Conservation (phyloP, 2,329 filamentous ascomycete genomes). For the Myotisia sp. region DNA sequence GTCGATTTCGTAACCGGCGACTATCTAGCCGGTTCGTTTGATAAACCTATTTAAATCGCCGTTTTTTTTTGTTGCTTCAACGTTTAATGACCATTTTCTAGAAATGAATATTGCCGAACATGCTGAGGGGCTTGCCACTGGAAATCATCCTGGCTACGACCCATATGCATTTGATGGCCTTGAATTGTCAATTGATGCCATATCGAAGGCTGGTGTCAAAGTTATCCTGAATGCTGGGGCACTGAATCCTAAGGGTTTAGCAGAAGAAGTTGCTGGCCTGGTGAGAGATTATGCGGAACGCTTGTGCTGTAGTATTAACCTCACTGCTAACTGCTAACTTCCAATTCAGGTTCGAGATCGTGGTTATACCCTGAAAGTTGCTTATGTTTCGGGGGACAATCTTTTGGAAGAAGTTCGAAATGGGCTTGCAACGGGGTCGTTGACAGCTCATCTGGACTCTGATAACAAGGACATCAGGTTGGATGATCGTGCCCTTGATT, state of each 20-base stretch:
- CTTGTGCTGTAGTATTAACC: slow-evolving; percentile 30
- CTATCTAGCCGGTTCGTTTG: background rate
- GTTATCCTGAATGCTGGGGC: slow-evolving; percentile 45
- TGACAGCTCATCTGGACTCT: slow-evolving; percentile 30
- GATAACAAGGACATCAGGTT: slow-evolving; percentile 25
- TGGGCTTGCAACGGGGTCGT: slow-evolving; percentile 20
- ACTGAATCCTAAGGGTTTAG: slow-evolving; percentile 40
- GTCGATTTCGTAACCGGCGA: too few species aligned
- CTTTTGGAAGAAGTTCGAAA: slow-evolving; percentile 20
- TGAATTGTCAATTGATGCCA: slow-evolving; percentile 32
- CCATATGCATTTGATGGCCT: slow-evolving; percentile 38
- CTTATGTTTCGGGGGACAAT: too few species aligned
- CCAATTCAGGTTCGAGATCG: too few species aligned
- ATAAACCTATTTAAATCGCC: background rate
- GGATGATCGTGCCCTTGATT: slow-evolving; percentile 25
- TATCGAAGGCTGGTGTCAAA: slow-evolving; percentile 38
- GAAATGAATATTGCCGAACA: slow-evolving; percentile 37
- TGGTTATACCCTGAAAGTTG: too few species aligned
- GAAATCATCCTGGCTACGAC: slow-evolving; percentile 32
- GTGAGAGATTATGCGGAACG: too few species aligned
- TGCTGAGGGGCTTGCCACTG: slow-evolving; percentile 27
- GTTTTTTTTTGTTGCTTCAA: too few species aligned
- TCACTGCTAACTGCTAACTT: slow-evolving; percentile 36
- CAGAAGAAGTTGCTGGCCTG: slow-evolving; percentile 31
- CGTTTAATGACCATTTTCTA: slow-evolving; percentile 11